Evolutionary conservation across 371 early-diverging fungal species (phyloP), one percentile per base, ranked within the genome.

Genomic region (Mortierella sp.): DNA sequence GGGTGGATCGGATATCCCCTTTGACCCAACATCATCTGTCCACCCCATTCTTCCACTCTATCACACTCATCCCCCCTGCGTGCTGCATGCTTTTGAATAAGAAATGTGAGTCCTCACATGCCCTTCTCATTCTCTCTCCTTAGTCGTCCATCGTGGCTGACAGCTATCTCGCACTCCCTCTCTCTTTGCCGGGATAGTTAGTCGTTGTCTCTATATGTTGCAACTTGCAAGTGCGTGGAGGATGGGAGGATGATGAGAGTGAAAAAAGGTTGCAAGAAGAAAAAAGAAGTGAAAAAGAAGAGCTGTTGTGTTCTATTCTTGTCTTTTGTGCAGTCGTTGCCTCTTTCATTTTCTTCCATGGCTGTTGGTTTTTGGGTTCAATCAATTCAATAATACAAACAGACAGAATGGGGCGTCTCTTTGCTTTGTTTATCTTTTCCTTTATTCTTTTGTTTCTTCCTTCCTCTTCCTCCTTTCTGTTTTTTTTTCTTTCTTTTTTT

Each of bases 281-380:
- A 56, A n/a, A 32, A 32, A 32, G 2, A 58, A 27, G 58, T 2
- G 12, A 29, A n/a, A 24, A n/a, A 27, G 32, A 58, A 58, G 60
- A 58, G 46, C 55, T 49, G 14, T 5, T 49, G 29, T 58, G 58
- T 58, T 58, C 60, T 58, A 58, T 58, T 58, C 60, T 58, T 58
- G 60, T 58, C 60, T 58, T 58, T 58, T 55, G n/a, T 7, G 10
- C 10, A 14, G 49, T 21, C 4, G 49, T 49, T 49, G 49, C 49
- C 49, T 49, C 49, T 49, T 49, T 49, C 16, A 1, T 18, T 49
- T 7, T 46, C 12, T 49, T 49, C 21, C 49, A 49, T 49, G 60
- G 60, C 60, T 58, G 60, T 58, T 58, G 60, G 60, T 1, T 29
- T n/a, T 58, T 49, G 16, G 46, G 14, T 29, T 58, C 55, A 58